A percentile compares a stretch with the other conserved stretches of the same genome.
These are phyloP conservation scores for Chytridiales sp. DNA, from an alignment of 371 early-diverging fungal genomes.

Conservation along the genomic window DNA sequence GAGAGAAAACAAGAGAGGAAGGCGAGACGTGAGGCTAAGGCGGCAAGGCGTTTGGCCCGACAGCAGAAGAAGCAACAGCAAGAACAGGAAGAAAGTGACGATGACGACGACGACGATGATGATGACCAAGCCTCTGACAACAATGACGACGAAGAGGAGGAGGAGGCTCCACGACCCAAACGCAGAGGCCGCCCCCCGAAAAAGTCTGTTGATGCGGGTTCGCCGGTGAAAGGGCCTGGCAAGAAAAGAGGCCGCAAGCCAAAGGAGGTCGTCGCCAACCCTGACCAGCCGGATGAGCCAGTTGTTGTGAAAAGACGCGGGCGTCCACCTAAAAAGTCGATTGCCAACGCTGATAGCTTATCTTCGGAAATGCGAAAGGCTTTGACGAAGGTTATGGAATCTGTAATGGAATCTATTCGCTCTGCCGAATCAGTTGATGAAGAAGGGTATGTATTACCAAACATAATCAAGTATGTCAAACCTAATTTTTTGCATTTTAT, in stretches of 20 bases:
- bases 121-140: conserved; percentile 11
- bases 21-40: conserved; percentile 17
- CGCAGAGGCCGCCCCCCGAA: not conserved
- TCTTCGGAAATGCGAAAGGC: conserved; percentile 25
- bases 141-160: conserved; percentile 21
- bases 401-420: too few relatives aligned
- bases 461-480: too few relatives aligned
- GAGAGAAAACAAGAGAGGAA: conserved; percentile 24
- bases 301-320: conserved; percentile 35
- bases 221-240: not conserved
- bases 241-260: conserved; percentile 23
- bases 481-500: too few relatives aligned
- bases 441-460: too few relatives aligned
- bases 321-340: too few relatives aligned
- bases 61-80: conserved; percentile 15
- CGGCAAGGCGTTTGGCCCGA: conserved; percentile 10
- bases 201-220: conserved; percentile 2
- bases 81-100: conserved; percentile 2
- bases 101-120: conserved; percentile 23
- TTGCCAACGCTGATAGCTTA: too few relatives aligned
- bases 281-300: conserved; percentile 13
- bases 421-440: too few relatives aligned
- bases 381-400: conserved; percentile 29
- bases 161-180: conserved; percentile 4
- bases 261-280: conserved; percentile 14